Conservation (phyloP, 805 yeast genomes). For the Starmerella cellae region DNA sequence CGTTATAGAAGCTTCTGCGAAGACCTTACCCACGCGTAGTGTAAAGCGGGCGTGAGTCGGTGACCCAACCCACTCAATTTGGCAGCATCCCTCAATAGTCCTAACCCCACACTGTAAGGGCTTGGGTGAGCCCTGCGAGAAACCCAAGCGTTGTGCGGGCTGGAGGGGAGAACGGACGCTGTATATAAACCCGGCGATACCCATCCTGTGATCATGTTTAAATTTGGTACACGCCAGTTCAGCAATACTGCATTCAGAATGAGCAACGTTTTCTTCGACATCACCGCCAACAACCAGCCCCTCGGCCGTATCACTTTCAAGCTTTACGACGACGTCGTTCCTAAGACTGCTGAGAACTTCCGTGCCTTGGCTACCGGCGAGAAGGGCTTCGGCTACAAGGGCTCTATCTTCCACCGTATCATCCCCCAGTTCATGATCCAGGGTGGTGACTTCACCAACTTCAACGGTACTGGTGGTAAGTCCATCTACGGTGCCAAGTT, state of each 20-base stretch:
- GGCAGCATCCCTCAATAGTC: no score
- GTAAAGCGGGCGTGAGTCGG: neutral
- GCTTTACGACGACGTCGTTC: conserved; percentile 79
- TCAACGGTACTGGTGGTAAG: conserved; percentile 86
- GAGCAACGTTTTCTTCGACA: conserved; percentile 54
- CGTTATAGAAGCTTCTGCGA: neutral
- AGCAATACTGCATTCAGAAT: conserved; percentile 22
- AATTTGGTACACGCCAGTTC: conserved; percentile 16
- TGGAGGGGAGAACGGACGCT: neutral
- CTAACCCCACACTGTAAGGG: no score
- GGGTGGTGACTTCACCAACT: conserved; percentile 80
- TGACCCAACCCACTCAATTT: neutral
- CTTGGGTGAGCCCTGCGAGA: neutral
- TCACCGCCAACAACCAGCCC: conserved; percentile 63
- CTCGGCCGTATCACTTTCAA: conserved; percentile 78
- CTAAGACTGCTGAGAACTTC: conserved; percentile 94
- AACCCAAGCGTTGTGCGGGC: neutral
- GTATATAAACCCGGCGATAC: conserved; percentile 12
- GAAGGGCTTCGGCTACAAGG: conserved; percentile 83
- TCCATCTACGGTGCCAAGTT: conserved; percentile 67
- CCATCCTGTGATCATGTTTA: conserved; percentile 8
- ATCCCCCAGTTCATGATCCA: conserved; percentile 95
- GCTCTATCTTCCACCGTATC: conserved; percentile 89
- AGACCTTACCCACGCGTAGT: neutral
- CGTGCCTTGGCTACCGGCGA: conserved; percentile 89